Evolutionary conservation across 139 green algal species (phyloP), one percentile per base, ranked within the genome.

Genomic region (Chlorella sp.): DNA sequence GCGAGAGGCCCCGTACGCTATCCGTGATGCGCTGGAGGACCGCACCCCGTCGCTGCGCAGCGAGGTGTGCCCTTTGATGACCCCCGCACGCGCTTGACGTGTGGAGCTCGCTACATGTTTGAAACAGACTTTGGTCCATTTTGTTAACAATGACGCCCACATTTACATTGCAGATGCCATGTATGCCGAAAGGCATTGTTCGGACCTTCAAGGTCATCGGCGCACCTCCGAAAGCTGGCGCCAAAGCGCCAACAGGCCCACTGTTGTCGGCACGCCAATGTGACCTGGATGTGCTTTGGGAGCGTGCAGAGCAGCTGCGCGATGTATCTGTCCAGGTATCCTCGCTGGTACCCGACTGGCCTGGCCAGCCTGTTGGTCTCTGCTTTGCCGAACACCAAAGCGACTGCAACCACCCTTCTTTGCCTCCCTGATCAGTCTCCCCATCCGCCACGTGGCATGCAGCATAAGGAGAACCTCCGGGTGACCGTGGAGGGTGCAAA

Each of bases 231-330:
- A 80, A 34, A 60, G 60, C 26, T 58, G 30, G 38, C 86, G 77
- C 82, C 60, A 48, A 85, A 13, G 20, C 38, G 34, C 28, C 56
- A 38, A 30, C 38, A 17, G 88, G 87, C 3, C 89, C 90, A 9
- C 58, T 92, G 62, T 40, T 94, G 9, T 93, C 88, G 9, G 91
- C 91, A 0, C 74, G 78, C 36, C 56, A 74, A 2, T 68, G 83
- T 11, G 91, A 94, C 68, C 36, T 80, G 41, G 81, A 92, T 19
- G 41, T 91, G 38, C 26, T 91, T 3, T 94, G 90, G 90, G 16
- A 56, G 34, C 82, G 91, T 11, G 86, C 84, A 3, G n/a, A 70
- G 48, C 90, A 93, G 86, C 76, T 93, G n/a, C 41, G 44, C 68
- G 69, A 92, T 20, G 30, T 84, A 24, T 92, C 87, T 40, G 44